Conservation (phyloP, 257 asterid species). For the Misopates orontium region DNA sequence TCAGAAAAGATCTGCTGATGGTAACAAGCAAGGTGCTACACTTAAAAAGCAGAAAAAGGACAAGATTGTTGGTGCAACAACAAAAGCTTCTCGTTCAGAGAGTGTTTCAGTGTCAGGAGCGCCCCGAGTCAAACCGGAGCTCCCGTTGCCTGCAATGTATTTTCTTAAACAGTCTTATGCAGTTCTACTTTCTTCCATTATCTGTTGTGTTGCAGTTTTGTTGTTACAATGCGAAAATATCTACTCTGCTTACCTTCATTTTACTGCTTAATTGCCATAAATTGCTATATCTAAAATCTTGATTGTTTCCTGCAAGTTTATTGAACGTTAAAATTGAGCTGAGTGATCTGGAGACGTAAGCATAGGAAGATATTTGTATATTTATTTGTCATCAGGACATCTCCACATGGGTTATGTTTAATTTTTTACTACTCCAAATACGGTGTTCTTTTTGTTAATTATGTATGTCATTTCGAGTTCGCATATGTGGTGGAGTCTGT, state of each 20-base stretch:
- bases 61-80: constrained; percentile 64
- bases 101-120: constrained; percentile 57
- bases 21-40: constrained; percentile 72
- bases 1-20: constrained; percentile 75
- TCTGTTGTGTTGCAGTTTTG: neutral
- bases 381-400: no score
- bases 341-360: no score
- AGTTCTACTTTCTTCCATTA: constrained; percentile 8
- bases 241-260: neutral
- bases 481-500: no score
- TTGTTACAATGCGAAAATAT: neutral
- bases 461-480: no score
- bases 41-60: constrained; percentile 81
- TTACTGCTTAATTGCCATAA: neutral
- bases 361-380: no score
- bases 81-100: constrained; percentile 81
- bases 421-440: no score
- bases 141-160: constrained; percentile 80
- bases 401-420: no score
- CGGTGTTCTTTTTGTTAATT: no score
- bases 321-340: no score
- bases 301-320: neutral
- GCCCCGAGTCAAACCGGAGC: constrained; percentile 91
- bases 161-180: constrained; percentile 24
- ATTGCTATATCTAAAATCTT: neutral